These are phyloP conservation scores for Vigna mungo DNA, from an alignment of 306 rosid species.

Conservation along the genomic window DNA sequence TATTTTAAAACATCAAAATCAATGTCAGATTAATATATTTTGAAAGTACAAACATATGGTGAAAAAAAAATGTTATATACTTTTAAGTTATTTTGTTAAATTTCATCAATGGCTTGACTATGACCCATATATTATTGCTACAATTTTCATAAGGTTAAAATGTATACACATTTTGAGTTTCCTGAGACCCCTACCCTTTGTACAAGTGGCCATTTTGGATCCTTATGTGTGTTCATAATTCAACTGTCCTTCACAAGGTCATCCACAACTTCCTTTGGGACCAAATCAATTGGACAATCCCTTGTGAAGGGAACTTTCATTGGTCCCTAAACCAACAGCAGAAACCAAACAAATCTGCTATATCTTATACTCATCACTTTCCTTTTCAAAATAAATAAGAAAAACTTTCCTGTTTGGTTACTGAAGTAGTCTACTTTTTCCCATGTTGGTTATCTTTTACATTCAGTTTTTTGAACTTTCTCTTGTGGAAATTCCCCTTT, in stretches of 20 bases:
- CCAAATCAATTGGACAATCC: constrained; percentile 52
- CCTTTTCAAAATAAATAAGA: constrained; percentile 17
- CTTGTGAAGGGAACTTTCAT: constrained; percentile 49
- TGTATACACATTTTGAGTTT: neutral
- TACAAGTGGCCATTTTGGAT: constrained; percentile 20
- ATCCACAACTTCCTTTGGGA: constrained; percentile 43
- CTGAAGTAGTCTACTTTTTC: constrained; percentile 2
- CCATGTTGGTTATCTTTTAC: neutral
- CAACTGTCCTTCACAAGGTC: constrained; percentile 37
- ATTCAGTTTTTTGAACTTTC: constrained; percentile 3
- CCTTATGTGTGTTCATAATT: constrained; percentile 32
- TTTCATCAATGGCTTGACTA: neutral
- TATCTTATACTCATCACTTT: constrained; percentile 43
- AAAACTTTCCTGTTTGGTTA: constrained; percentile 19
- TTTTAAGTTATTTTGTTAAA: neutral
- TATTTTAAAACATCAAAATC: too few species aligned
- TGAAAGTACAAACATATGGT: neutral
- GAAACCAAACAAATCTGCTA: constrained; percentile 49
- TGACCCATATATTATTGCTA: constrained; percentile 5
- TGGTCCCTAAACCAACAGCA: constrained; percentile 53
- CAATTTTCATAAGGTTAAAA: neutral
- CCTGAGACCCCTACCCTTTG: constrained; percentile 27
- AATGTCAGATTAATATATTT: too few species aligned
- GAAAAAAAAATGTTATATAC: neutral
- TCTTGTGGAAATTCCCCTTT: constrained; percentile 18